Evolutionary conservation across 768 basidiomycete genomes (phyloP), one percentile per base, ranked within the genome.

Genomic region (Mycena amicta): DNA sequence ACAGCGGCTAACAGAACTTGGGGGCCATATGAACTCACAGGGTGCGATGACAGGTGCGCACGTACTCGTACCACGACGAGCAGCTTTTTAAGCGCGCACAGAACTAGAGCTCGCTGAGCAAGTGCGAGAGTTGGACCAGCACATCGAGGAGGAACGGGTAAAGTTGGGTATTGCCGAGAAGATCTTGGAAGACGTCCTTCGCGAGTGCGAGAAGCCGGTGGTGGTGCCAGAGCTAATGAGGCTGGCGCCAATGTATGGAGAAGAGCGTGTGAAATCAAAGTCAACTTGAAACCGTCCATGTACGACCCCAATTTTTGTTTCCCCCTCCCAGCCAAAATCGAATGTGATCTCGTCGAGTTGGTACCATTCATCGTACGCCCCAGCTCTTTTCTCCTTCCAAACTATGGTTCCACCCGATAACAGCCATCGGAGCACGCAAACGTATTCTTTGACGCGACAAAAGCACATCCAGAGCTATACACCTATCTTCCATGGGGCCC

Each of bases 251-350:
- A 40, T 43, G 39, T 56, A n/a, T n/a, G 55, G n/a, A n/a, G n/a
- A n/a, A n/a, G n/a, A n/a, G n/a, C n/a, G n/a, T n/a, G 41, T 52
- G 46, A 37, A 12, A 43, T 11, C 41, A 11, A n/a, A 28, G 13
- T 49, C 47, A 8, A 5, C 27, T 49, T 28, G 47, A 49, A 12
- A 25, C 23, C 26, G 25, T 6, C 22, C 47, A 47, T 46, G 41
- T 74, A 75, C 60, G 72, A 83, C 55, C 30, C 74, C 55, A 83
- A 86, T 56, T 84, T 86, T 64, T 81, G 78, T 57, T 83, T 80
- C 61, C 75, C 79, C 2, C 68, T 84, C 1, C 78, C 75, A 2
- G 67, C 75, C 20, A 59, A 47, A 5, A 68, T 86, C 15, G 76
- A 84, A 61, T 83, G 71, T 59, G 76, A 79, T 13, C 71, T 78